These are phyloP conservation scores for Phytopythium aichiense DNA, from an alignment of 352 stramenopile species.

Conservation along the genomic window DNA sequence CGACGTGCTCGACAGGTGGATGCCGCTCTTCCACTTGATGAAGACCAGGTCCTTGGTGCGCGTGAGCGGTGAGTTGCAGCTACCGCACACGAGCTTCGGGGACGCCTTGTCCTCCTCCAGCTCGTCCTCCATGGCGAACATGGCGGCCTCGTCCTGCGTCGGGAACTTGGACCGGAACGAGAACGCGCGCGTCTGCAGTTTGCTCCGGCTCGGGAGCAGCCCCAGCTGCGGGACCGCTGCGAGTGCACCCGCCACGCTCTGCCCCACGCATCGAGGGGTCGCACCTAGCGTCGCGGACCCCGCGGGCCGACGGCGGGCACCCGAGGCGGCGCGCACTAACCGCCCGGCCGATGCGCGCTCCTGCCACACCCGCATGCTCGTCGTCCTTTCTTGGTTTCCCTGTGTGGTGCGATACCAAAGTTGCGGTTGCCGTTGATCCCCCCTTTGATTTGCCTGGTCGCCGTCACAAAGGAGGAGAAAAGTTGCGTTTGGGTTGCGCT, in stretches of 20 bases:
- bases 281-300: not conserved
- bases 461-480: not conserved
- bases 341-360: constrained; percentile 4
- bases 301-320: not conserved
- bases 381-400: not conserved
- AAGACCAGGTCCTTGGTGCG: constrained; percentile 67
- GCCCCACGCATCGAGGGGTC: constrained; percentile 10
- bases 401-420: not conserved
- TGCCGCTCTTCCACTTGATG: constrained; percentile 71
- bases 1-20: constrained; percentile 67
- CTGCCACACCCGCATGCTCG: constrained; percentile 3
- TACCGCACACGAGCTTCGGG: constrained; percentile 62
- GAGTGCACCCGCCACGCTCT: constrained; percentile 3
- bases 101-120: constrained; percentile 26
- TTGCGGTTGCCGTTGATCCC: not conserved
- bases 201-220: not conserved
- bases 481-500: constrained; percentile 5
- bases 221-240: not conserved
- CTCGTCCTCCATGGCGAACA: constrained; percentile 29
- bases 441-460: not conserved
- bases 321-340: constrained; percentile 1
- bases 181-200: constrained; percentile 15
- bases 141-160: constrained; percentile 41
- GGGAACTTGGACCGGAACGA: constrained; percentile 59
- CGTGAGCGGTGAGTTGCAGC: constrained; percentile 59